phyloP scores from a whole-genome alignment of 1,284 basidiomycete species.

The Heliocybe sulcata region DNA sequence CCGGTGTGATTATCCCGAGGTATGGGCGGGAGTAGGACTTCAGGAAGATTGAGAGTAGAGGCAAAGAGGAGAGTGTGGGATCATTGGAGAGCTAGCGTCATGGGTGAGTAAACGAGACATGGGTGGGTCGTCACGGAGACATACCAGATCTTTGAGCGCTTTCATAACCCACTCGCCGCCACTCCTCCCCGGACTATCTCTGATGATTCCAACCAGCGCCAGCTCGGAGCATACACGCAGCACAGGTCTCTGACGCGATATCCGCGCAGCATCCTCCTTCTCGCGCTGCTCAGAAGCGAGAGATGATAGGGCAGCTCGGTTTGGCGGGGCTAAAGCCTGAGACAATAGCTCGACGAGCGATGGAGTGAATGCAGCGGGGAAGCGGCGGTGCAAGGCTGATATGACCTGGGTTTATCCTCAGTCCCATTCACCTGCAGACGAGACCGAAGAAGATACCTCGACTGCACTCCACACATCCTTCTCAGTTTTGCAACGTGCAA shows the following conservation, averaged over 20 bases:
- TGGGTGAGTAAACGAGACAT: neutral
- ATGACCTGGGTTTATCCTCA: constrained; percentile 54
- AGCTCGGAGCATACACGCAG: constrained; percentile 87
- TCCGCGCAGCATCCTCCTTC: constrained; percentile 82
- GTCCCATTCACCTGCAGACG: no score
- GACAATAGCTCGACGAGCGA: constrained; percentile 62
- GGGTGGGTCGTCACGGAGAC: constrained; percentile 17
- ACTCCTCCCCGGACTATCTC: constrained; percentile 56
- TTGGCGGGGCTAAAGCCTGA: constrained; percentile 59
- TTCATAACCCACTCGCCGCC: constrained; percentile 88
- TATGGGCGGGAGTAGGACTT: constrained; percentile 80
- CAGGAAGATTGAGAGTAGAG: constrained; percentile 78
- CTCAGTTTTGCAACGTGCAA: constrained; percentile 79
- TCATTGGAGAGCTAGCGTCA: constrained; percentile 73
- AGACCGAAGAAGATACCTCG: constrained; percentile 53
- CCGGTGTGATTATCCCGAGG: constrained; percentile 59
- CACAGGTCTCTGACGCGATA: constrained; percentile 79
- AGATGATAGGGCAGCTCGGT: constrained; percentile 49
- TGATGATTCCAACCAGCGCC: constrained; percentile 79
- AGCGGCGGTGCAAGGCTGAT: constrained; percentile 84
- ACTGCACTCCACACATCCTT: constrained; percentile 89
- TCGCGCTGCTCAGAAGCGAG: constrained; percentile 79
- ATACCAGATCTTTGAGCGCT: constrained; percentile 73
- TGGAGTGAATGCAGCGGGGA: constrained; percentile 75
- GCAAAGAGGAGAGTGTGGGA: constrained; percentile 78